Evolutionary conservation across 805 yeast genomes (phyloP), one percentile per base, ranked within the genome.

Genomic region (Blastobotrys peoriensis): DNA sequence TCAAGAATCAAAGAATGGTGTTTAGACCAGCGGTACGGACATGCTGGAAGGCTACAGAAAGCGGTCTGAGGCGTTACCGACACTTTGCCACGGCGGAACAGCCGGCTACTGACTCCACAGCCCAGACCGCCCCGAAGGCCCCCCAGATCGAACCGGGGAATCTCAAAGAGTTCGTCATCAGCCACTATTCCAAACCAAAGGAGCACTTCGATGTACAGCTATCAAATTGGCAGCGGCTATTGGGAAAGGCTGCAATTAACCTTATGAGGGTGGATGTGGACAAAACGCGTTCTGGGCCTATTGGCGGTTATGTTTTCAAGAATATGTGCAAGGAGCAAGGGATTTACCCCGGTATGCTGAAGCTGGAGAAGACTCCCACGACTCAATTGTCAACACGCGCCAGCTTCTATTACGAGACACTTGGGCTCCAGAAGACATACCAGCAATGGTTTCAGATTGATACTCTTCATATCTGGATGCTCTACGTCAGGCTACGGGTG

Each of bases 381-480:
- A 13, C 8, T 8, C 10, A 8, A 8, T 13, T 25, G 30, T 75
- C 85, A 3, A 79, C 76, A 16, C 75, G 85, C 3, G 96, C 96
- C 1, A 70, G 69, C 44, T 93, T 86, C 61, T 93, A 87, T 72
- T 93, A 87, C 61, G 84, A 86, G 44, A 84, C 89, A 9, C 68
- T 93, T 46, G 81, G 78, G 20, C 69, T 93, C 58, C 96, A 96
- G 28, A 73, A 76, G 60, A 83, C 97, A 0, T 89, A 91, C 60
- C 79, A 91, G n/a, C 95, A 88, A 64, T 91, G 96, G 96, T 91
- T 83, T 63, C 98, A 91, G 66, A 83, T 93, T 50, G 85, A 96
- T 4, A 71, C 83, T 1, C 71, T 93, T 53, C 98, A 93, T 64
- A 79, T 86, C 48, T 93, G 99, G 99, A 81, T 93, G 59, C 71